A percentile compares a stretch with the other conserved stretches of the same genome.
Evolutionary conservation across 2,329 filamentous ascomycete species (phyloP).

Genomic region (Neoarthrinium moseri): DNA sequence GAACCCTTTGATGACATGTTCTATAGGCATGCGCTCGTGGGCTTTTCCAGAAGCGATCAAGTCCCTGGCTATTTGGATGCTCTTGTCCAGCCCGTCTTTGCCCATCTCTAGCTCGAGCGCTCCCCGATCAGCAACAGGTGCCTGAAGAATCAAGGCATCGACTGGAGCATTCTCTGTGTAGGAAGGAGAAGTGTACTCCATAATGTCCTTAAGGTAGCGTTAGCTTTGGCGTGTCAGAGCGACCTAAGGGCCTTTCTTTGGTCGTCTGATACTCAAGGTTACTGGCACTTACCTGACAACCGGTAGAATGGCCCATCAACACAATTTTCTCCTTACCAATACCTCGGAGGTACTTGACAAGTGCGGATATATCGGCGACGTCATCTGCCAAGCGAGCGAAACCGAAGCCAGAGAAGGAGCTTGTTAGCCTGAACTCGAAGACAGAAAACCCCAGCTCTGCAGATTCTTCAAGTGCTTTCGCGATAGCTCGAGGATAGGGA

Average conservation of each 20-base stretch:
- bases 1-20: slow-evolving; percentile 39
- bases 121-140: slow-evolving; percentile 76
- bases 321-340: slow-evolving; percentile 52
- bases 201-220: slow-evolving; percentile 45
- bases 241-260: too few relatives aligned
- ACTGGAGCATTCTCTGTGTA: slow-evolving; percentile 50
- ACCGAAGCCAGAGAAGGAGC: slow-evolving; percentile 53
- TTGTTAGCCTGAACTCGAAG: slow-evolving; percentile 56
- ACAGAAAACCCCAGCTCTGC: slow-evolving; percentile 46
- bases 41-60: slow-evolving; percentile 55
- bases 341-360: slow-evolving; percentile 53
- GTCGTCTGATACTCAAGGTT: not conserved
- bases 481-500: slow-evolving; percentile 51
- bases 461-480: slow-evolving; percentile 37
- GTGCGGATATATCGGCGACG: slow-evolving; percentile 49
- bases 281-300: slow-evolving; percentile 45
- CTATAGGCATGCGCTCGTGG: slow-evolving; percentile 53
- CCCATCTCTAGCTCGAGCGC: slow-evolving; percentile 47
- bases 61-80: slow-evolving; percentile 47
- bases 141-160: slow-evolving; percentile 78
- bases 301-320: slow-evolving; percentile 58
- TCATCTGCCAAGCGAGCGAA: slow-evolving; percentile 49
- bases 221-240: too few relatives aligned
- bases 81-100: slow-evolving; percentile 40
- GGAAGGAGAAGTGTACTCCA: slow-evolving; percentile 49